Base-by-base conservation (phyloP, 352 stramenopile genomes). In the Vaucheria bursata region DNA sequence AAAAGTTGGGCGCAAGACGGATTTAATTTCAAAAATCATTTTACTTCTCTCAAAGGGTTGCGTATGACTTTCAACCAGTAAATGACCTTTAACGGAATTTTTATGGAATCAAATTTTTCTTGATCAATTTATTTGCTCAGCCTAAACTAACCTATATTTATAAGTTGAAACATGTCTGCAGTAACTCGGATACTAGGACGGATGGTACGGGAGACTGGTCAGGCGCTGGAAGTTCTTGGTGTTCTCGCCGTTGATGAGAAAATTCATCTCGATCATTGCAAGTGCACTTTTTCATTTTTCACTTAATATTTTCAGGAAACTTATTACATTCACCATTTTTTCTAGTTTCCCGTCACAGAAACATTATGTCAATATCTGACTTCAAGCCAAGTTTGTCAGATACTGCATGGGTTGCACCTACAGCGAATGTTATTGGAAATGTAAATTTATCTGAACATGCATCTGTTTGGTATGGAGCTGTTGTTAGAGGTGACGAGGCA, bases 351-450 rank as follows among this genome's bases (percentile, higher is more conserved):
- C 36, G 78, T 29, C 78, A 83, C 52, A 66, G 78, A 31, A 40
- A 83, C 35, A 31, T 81, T 0, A 83, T 83, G 78, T 68, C 72
- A n/a, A 52, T 83, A 33, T 73, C 12, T 18, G 78, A 39, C 4
- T 12, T 39, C 31, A 65, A 77, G 8, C 89, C 93, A 70, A 91
- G 88, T 85, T 89, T 96, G n/a, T 91, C 91, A 1, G 88, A 88
- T 38, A 94, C 93, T 84, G 91, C 77, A 0, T 87, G 82, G 70
- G 77, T 87, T 32, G 80, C 83, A 35, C 83, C 83, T 4, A 86
- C 69, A 40, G 83, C 83, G 8, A 75, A 69, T 29, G 78, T 87
- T 36, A 45, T 87, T 71, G 83, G 83, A 18, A 59, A 80, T n/a
- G 83, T 86, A 25, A 39, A 76, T 40, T 53, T 86, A 12, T 64